phyloP scores from a whole-genome alignment of 352 stramenopile genomes.

The Globisporangium iwayamae region DNA sequence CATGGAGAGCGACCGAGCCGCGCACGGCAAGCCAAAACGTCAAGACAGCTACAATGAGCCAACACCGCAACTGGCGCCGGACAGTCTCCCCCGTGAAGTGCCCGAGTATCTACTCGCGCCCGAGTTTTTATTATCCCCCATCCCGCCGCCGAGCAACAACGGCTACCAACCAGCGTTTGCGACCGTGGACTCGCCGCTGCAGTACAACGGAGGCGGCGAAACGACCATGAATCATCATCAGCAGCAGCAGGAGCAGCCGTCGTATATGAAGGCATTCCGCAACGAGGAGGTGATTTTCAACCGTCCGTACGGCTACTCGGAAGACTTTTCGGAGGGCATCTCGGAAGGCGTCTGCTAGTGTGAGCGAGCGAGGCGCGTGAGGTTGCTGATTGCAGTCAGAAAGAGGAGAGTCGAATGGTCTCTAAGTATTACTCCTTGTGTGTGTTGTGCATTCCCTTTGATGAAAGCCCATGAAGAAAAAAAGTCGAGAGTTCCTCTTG shows the following conservation, averaged over 20 bases:
- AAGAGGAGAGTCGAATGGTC: not conserved
- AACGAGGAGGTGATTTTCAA: constrained; percentile 63
- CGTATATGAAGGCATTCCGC: constrained; percentile 68
- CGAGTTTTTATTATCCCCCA: constrained; percentile 39
- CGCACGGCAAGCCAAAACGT: constrained; percentile 26
- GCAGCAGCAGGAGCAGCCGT: constrained; percentile 31
- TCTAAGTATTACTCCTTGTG: constrained; percentile 6
- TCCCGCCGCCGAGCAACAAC: constrained; percentile 36
- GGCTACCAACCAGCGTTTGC: constrained; percentile 38
- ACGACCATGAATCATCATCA: constrained; percentile 22
- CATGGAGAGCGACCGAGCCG: constrained; percentile 30
- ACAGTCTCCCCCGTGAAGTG: constrained; percentile 32
- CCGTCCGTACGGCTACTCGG: constrained; percentile 60
- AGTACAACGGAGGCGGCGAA: constrained; percentile 31
- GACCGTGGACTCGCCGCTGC: constrained; percentile 34
- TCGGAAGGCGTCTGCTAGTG: constrained; percentile 75
- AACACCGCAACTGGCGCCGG: not conserved
- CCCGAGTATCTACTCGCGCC: constrained; percentile 52
- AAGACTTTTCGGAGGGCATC: constrained; percentile 70
- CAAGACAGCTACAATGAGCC: constrained; percentile 10
- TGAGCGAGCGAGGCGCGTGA: constrained; percentile 3
- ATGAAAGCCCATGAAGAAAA: constrained; percentile 7
- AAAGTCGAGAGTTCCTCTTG: not conserved
- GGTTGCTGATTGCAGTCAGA: not conserved
- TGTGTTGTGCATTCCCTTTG: constrained; percentile 8